Base-by-base conservation (phyloP, 176 grass and related monocot genomes). In the Coix lacrymajobi region DNA sequence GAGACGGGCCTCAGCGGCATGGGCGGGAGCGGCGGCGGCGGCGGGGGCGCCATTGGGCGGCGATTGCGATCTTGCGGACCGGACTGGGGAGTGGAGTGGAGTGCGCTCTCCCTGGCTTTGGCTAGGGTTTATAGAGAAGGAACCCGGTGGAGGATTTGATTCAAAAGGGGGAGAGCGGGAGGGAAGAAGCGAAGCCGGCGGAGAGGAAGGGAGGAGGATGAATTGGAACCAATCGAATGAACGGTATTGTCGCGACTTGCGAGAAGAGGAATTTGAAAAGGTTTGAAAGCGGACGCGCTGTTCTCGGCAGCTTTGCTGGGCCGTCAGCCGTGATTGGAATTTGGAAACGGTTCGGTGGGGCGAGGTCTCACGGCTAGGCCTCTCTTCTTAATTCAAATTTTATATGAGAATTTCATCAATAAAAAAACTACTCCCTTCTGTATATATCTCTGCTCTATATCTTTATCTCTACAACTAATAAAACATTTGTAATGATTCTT, bases 161-260 rank as follows among this genome's bases (percentile, higher is more conserved):
- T 83, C 84, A 85, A 70, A 87, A 80, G 54, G 20, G 32, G 62
- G 2, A 7, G 69, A 84, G 85, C 84, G 89, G 85, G 84, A 84
- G 74, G 29, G 19, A 26, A 38, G 43, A 62, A 30, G 43, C 11
- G 66, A 63, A 44, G 32, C 11, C 11, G 61, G 31, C 46, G 72
- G 17, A 20, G 45, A 7, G 26, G 11, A 0, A 12, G 24, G 11
- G 17, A 34, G 26, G 58, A 41, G 13, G 26, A 30, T 13, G n/a
- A n/a, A n/a, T n/a, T n/a, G 52, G 37, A 63, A 61, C 38, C 24
- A 12, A 12, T 24, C 3, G 56, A 5, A 60, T 60, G 11, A 38
- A 31, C 8, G 20, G 26, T 73, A 39, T 62, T 81, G 44, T 85
- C 69, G 54, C 1, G 11, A 9, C 44, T 15, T 24, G 69, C 20